phyloP scores from a whole-genome alignment of 177 flowering plant genomes.

The Telopea speciosissima region DNA sequence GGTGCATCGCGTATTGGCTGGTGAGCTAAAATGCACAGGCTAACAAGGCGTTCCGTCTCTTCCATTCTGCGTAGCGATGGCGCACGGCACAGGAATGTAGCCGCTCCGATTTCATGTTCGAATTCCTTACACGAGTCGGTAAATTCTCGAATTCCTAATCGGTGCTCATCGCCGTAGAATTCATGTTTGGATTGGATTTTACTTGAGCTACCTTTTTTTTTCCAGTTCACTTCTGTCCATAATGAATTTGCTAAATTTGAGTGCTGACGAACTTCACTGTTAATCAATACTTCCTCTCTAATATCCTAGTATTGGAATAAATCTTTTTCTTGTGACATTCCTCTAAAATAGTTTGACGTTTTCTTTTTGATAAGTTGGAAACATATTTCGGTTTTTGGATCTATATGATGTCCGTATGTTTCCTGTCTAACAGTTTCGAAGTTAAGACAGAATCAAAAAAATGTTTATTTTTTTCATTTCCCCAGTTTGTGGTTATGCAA shows the following conservation, averaged over 20 bases:
- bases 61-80: slow-evolving; percentile 35
- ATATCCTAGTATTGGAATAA: no score
- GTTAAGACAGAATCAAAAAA: no score
- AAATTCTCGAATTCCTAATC: background rate
- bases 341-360: no score
- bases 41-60: slow-evolving; percentile 52
- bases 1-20: background rate
- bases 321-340: no score
- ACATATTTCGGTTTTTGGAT: no score
- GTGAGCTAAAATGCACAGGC: slow-evolving; percentile 44
- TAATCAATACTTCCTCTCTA: no score
- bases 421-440: background rate
- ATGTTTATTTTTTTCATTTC: no score
- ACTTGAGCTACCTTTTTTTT: no score
- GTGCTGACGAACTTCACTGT: no score
- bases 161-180: background rate
- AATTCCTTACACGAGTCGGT: slow-evolving; percentile 27
- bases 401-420: background rate
- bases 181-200: background rate
- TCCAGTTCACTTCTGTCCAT: no score
- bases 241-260: background rate
- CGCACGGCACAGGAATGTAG: slow-evolving; percentile 26
- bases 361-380: background rate
- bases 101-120: slow-evolving; percentile 28
- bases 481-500: no score